Evolutionary conservation across 306 rosid genomes (phyloP), one percentile per base, ranked within the genome.

Genomic region (Cotoneaster glaucophyllus): DNA sequence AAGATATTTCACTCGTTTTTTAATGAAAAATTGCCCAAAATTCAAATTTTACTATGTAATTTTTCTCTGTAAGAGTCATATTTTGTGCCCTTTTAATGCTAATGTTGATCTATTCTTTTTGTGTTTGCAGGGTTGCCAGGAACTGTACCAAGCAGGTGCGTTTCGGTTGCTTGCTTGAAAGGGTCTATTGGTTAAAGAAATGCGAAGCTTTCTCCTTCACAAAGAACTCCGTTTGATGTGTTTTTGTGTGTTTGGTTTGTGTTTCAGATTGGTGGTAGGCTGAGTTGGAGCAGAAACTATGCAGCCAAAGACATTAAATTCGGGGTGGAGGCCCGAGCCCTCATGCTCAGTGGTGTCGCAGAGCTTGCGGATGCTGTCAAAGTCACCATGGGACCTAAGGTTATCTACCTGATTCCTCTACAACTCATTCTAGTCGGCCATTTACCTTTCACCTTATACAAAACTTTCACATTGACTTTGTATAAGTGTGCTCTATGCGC

Each of bases 301-400:
- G 96, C 96, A 0, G 95, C 96, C 5, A 94, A 94, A 82, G 98
- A 94, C 26, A 88, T 94, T 37, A 94, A 45, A 81, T 94, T 94
- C 67, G 98, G 98, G 0, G 98, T 92, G 73, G 98, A 92, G 79
- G 98, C 98, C 75, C 93, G 97, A 26, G 92, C 95, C 75, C 76
- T 90, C 59, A 94, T 95, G 97, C 98, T 95, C 50, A 92, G 74
- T 86, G 98, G 98, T 75, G 95, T 95, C 21, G 97, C 90, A 81
- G 98, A 95, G 52, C 96, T 95, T 56, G 96, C 97, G 0, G 96
- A 95, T 64, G 98, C 98, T 14, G 98, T 92, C 66, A 90, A 85
- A 87, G 96, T 95, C 67, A 95, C 98, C 65, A 95, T 95, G 97
- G 98, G 98, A 72, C 98, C 97, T 34, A 95, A 95, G 96, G 98